Base-by-base conservation (phyloP, 1,284 basidiomycete species). In the Cutaneotrichosporon cyanovorans region DNA sequence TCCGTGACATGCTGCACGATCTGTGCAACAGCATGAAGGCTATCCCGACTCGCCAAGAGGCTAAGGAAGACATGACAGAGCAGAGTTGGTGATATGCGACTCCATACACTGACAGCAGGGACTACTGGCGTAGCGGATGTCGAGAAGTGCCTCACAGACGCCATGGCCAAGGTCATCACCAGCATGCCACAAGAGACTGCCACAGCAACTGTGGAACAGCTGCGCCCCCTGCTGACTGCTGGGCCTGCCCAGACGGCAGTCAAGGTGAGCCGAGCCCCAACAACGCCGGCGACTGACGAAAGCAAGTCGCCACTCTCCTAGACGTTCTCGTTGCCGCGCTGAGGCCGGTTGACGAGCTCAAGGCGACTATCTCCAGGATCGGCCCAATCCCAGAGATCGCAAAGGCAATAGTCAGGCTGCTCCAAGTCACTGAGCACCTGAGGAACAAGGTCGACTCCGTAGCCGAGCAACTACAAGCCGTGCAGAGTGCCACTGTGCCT, bases 1-100 rank as follows among this genome's bases (percentile, higher is more conserved):
- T 61, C 11, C 55, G 62, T 31, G 62, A 66, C 41, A 38, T 53
- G 35, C n/a, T 58, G 2, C 59, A 65, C 45, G 62, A 58, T 11
- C 28, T 66, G 4, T 50, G 47, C 14, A 54, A 49, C 7, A 52
- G 53, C n/a, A 46, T 60, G 21, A 52, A 47, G 22, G 51, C 52
- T 1, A 36, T 65, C 20, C 57, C 61, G 9, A 61, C 61, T 0
- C 53, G 48, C 11, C 57, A 62, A 21, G 65, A 66, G 30, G 37
- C 63, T 18, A 52, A 48, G 15, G 63, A 61, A 28, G 61, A 60
- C 22, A 37, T 66, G 33, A 45, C 40, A 16, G 51, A 53, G 1
- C 53, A 56, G 21, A 19, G 62, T 66, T 32, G 45, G 61, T 50
- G 12, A 34, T n/a, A 16, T 47, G 12, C 20, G 37, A 36, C 16